These are phyloP conservation scores for Eucalyptus tenuipes DNA, from an alignment of 345 rosid species.

Conservation along the genomic window DNA sequence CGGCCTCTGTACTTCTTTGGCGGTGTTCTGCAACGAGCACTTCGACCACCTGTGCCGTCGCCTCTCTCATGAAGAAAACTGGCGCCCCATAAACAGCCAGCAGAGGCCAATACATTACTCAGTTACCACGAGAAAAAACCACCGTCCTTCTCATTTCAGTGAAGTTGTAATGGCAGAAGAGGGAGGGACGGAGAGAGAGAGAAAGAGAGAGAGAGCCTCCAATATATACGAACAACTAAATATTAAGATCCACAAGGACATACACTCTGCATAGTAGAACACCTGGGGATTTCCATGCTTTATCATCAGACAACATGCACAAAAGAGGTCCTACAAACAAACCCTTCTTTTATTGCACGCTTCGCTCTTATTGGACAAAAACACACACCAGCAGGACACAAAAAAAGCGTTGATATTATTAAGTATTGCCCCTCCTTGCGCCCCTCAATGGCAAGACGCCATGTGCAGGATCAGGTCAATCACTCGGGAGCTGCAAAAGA, in stretches of 20 bases:
- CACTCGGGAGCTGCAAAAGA: constrained; percentile 45
- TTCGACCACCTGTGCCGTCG: neutral
- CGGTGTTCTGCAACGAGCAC: neutral
- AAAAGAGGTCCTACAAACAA: neutral
- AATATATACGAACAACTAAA: neutral
- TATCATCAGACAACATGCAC: neutral
- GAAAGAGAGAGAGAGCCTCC: neutral
- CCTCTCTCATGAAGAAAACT: neutral
- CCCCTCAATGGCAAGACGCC: neutral
- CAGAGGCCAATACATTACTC: neutral
- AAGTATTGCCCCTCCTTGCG: neutral
- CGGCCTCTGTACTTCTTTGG: neutral
- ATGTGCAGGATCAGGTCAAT: constrained; percentile 48
- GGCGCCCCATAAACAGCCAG: neutral
- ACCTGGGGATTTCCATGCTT: neutral
- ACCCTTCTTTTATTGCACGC: neutral
- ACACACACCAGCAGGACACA: neutral
- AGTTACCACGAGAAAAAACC: neutral
- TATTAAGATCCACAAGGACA: neutral
- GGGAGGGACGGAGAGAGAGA: fast-evolving
- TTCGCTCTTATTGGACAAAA: neutral
- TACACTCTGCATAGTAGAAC: neutral
- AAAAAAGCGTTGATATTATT: neutral
- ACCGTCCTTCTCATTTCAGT: neutral
- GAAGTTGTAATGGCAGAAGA: neutral